These are phyloP conservation scores for Tetradesmus lagerheimii DNA, from an alignment of 139 green algal genomes.

Conservation along the genomic window DNA sequence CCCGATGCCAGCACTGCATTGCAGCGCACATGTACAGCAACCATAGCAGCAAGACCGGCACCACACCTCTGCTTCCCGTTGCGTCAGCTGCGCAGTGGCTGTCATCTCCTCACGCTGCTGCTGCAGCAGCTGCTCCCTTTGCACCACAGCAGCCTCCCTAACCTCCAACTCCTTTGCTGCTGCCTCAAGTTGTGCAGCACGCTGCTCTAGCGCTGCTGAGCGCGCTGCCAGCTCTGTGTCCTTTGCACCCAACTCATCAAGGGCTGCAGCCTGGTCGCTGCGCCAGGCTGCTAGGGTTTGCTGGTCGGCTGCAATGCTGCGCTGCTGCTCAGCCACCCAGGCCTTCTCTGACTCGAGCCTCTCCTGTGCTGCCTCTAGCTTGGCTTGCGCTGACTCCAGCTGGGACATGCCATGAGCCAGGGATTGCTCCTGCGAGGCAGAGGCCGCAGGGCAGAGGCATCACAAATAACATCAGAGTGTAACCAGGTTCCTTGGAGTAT, in stretches of 20 bases:
- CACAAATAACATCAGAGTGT: too few species aligned
- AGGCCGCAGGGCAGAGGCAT: too few species aligned
- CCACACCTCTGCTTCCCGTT: slow-evolving; percentile 32
- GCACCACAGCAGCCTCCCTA: slow-evolving; percentile 14
- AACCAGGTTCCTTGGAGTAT: too few species aligned
- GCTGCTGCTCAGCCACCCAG: slow-evolving; percentile 42
- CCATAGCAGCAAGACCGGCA: too few species aligned
- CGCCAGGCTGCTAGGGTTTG: background rate
- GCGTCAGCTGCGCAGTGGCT: slow-evolving; percentile 38
- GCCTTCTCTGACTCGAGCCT: background rate
- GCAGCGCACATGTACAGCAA: background rate
- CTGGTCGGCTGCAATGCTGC: slow-evolving; percentile 19
- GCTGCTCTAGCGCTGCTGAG: background rate
- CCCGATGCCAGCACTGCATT: background rate
- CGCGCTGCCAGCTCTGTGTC: slow-evolving; percentile 27
- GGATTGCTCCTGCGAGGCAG: slow-evolving; percentile 9
- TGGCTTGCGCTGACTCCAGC: slow-evolving; percentile 1
- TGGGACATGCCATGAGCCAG: background rate
- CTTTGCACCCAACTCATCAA: slow-evolving; percentile 16
- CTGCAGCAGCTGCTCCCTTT: slow-evolving; percentile 8
- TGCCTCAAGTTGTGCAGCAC: background rate
- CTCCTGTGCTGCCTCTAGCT: slow-evolving; percentile 25
- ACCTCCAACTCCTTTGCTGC: background rate
- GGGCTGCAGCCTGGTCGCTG: background rate
- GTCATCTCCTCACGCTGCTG: slow-evolving; percentile 41